Evolutionary conservation across 768 basidiomycete species (phyloP).

Genomic region (Mrakia gelida): DNA sequence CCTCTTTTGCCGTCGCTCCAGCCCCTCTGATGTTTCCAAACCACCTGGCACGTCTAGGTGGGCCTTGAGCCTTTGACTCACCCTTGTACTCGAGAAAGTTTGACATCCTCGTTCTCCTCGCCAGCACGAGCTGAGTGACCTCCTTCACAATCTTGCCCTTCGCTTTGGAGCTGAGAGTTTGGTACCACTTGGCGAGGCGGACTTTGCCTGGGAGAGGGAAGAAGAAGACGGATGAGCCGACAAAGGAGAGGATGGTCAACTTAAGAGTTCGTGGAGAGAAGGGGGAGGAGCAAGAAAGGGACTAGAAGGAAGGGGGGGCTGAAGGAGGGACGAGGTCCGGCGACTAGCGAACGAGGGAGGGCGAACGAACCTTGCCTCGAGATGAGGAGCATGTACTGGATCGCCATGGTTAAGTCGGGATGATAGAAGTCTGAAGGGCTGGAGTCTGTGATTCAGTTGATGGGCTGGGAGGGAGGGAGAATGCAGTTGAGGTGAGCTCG

Average conservation of each 20-base stretch:
- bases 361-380: constrained; percentile 67
- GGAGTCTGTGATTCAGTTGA: no score
- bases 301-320: background rate
- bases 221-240: no score
- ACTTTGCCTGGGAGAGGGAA: constrained; percentile 64
- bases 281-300: background rate
- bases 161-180: constrained; percentile 58
- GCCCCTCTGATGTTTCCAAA: background rate
- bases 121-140: constrained; percentile 86
- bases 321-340: background rate
- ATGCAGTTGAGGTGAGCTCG: no score
- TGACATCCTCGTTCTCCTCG: constrained; percentile 83
- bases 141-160: constrained; percentile 93
- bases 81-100: constrained; percentile 98
- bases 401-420: constrained; percentile 22
- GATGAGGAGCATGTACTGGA: constrained; percentile 89
- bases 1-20: background rate
- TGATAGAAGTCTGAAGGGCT: no score
- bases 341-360: no score
- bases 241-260: no score
- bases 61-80: constrained; percentile 41
- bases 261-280: background rate
- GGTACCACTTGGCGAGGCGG: constrained; percentile 93
- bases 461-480: no score
- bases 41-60: background rate